Conservation (phyloP, 108 stramenopile species). For the Fistulifera pelliculosa region DNA sequence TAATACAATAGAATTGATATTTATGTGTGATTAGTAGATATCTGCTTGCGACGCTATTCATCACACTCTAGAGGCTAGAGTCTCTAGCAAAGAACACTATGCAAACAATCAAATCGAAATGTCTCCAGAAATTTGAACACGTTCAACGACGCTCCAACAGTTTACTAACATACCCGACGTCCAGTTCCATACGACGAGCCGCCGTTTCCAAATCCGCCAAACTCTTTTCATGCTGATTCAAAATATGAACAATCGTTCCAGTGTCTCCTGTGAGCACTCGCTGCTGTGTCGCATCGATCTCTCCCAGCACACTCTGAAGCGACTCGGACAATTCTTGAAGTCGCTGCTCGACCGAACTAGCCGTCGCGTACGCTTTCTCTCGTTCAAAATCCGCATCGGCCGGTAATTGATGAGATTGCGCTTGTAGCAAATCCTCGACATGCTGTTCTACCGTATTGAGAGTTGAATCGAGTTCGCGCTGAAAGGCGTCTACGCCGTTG, state of each 20-base stretch:
- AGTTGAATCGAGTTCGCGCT: conserved; percentile 45
- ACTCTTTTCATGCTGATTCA: conserved; percentile 68
- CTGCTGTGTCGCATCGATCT: conserved; percentile 45
- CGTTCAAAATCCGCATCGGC: conserved; percentile 69
- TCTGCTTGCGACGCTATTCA: no score
- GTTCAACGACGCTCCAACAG: not conserved
- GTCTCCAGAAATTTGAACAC: no score
- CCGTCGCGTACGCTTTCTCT: conserved; percentile 53
- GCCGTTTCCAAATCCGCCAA: conserved; percentile 52
- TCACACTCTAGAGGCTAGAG: no score
- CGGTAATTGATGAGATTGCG: conserved; percentile 40
- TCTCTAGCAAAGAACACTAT: no score
- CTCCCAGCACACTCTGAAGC: conserved; percentile 30
- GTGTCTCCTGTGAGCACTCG: conserved; percentile 31
- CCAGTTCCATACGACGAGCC: conserved; percentile 47
- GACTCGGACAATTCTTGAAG: conserved; percentile 33
- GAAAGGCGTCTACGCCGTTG: conserved; percentile 50
- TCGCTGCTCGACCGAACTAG: conserved; percentile 36
- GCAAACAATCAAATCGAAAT: no score
- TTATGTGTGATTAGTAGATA: no score
- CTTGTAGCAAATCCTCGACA: conserved; percentile 60
- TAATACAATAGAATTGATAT: no score
- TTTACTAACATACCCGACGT: conserved; percentile 22
- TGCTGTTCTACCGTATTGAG: conserved; percentile 51
- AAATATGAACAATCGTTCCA: conserved; percentile 37